Evolutionary conservation across 139 green algal genomes (phyloP), one percentile per base, ranked within the genome.

Genomic region (Auxenochlorella pyrenoidosa): DNA sequence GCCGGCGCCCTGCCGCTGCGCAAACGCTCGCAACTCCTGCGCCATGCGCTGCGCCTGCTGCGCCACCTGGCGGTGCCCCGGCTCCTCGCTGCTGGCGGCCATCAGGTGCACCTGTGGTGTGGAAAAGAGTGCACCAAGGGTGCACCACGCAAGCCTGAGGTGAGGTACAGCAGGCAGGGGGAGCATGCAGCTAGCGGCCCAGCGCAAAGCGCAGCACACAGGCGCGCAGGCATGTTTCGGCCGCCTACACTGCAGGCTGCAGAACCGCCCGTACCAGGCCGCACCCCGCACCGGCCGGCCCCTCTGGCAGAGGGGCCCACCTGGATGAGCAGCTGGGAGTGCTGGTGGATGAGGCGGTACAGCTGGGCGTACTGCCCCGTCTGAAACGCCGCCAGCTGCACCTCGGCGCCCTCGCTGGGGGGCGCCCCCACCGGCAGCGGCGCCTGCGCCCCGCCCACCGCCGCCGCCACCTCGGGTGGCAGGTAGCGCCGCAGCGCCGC

Each of bases 301-400:
- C 83, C 19, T 68, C 22, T 6, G 3, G 21, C 59, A 32, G 22
- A 34, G 3, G 5, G 34, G 24, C 38, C 43, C 44, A 79, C 83
- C 79, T 90, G 87, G 2, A 83, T 75, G 36, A 90, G 87, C 88
- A 91, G 75, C 73, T 89, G 88, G 21, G 58, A 28, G 59, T 91
- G 88, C 41, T 89, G 81, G 75, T 89, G 83, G 15, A 91, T 41
- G 26, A 84, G 71, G 66, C 26, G 72, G 79, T 91, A 73, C 88
- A 91, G 88, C 72, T 81, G 34, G 1, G 41, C 40, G 60, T 91
- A 91, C 88, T 91, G 88, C 54, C 32, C 13, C 0, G 88, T 75
- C 40, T 76, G 73, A 43, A 91, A 86, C 1, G 59, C 80, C 1
- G 43, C 60, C 26, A 36, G 34, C 58, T 38, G 24, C 43, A 80